Base-by-base conservation (phyloP, 768 basidiomycete genomes). In the Thelephora ganbajun region DNA sequence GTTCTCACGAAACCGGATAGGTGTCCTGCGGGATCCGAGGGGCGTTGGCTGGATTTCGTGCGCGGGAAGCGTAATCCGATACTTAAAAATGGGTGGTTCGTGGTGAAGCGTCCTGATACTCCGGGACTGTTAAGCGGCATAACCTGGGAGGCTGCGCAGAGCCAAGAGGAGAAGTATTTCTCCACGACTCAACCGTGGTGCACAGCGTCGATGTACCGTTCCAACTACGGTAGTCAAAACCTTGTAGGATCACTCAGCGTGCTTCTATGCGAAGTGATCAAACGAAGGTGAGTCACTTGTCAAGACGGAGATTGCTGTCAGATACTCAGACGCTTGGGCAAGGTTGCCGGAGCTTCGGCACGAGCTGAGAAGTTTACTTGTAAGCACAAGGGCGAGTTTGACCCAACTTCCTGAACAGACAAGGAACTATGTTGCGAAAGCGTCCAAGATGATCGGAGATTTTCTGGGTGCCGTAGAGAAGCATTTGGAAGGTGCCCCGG, bases 271-370 rank as follows among this genome's bases (percentile, higher is more conserved):
- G 35, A 36, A 11, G 11, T 36, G 11, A 36, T 36, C 35, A 36
- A n/a, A 36, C 11, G 35, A 36, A 44, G 22, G n/a, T 44, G 19
- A 11, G 4, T 16, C 11, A 11, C 14, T 36, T 36, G n/a, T 36
- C 35, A 36, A 11, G 11, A 36, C 11, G 19, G 12, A 43, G 35
- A 36, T 36, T 36, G n/a, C 11, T n/a, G n/a, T 36, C 11, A 36
- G 35, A 36, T 18, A 43, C n/a, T 36, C 35, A 11, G 35, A 11
- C n/a, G n/a, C 41, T 35, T 12, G 43, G 22, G 16, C 23, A 46
- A 83, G 82, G 43, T 66, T 84, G 0, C 82, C 81, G 0, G 63
- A 73, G 48, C 76, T 83, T 11, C 71, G 75, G 44, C 63, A 71
- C 0, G 80, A 81, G 49, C 59, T 83, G 14, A 65, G 70, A 19